Conservation (phyloP, 192 early-diverging fungal species). For the Phycomyces blakesleeanus region DNA sequence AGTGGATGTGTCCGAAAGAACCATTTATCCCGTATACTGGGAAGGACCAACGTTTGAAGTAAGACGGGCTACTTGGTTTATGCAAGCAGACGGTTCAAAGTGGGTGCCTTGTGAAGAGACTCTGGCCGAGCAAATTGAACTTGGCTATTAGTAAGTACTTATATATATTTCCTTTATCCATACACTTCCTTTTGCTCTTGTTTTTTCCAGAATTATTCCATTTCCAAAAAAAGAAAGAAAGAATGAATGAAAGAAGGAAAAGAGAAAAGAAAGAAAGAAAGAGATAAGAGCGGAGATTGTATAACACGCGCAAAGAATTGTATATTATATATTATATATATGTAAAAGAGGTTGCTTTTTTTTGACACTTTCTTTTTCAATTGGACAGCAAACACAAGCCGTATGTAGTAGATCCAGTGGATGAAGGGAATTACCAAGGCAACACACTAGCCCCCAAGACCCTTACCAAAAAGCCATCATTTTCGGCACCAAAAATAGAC, state of each 20-base stretch:
- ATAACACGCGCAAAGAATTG: not conserved
- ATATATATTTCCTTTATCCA: too few relatives aligned
- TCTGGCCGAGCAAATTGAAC: conserved; percentile 73
- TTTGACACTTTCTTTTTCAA: not conserved
- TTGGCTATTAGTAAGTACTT: conserved; percentile 66
- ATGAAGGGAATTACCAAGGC: not conserved
- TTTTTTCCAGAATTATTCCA: too few relatives aligned
- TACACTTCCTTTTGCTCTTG: too few relatives aligned
- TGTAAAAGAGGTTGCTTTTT: not conserved
- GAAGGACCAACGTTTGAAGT: conserved; percentile 78
- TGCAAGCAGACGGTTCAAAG: conserved; percentile 55
- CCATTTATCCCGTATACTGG: conserved; percentile 75
- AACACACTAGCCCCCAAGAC: not conserved
- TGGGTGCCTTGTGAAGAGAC: conserved; percentile 83
- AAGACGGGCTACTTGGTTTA: conserved; percentile 81
- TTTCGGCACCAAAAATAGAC: not conserved
- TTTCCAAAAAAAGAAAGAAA: too few relatives aligned
- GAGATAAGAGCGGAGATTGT: not conserved
- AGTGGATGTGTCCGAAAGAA: conserved; percentile 66
- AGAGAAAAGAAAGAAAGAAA: not conserved
- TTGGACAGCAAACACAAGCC: conserved; percentile 30
- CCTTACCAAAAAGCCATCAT: not conserved
- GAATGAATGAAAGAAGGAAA: too few relatives aligned
- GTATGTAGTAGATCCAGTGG: conserved; percentile 7
- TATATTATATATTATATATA: too few relatives aligned